Conservation (phyloP, 768 basidiomycete genomes). For the Hygrophorus pudorinus region DNA sequence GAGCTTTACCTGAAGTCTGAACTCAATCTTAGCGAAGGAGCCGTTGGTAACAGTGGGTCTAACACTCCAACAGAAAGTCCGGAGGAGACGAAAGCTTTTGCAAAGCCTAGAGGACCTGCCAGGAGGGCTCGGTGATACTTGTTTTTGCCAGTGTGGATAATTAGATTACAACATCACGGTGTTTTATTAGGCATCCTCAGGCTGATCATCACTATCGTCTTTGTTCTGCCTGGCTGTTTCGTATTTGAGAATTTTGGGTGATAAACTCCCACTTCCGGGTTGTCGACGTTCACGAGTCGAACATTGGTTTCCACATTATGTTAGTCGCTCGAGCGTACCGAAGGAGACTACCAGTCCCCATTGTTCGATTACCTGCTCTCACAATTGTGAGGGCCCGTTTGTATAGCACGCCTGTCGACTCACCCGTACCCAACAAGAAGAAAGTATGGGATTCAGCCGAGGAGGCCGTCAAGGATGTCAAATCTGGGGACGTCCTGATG, state of each 20-base stretch:
- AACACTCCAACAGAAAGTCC: conserved; percentile 6
- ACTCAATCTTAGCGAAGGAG: conserved; percentile 28
- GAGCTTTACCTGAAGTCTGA: conserved; percentile 52
- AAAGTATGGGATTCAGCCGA: conserved; percentile 82
- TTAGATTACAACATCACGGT: no score
- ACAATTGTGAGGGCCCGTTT: no score
- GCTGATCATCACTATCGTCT: no score
- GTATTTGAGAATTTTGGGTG: neutral
- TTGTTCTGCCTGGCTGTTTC: no score
- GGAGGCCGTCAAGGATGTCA: conserved; percentile 75
- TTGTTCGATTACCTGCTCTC: no score
- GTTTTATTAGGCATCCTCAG: no score
- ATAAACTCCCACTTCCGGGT: neutral
- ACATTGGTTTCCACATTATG: no score
- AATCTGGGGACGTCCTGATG: conserved; percentile 68
- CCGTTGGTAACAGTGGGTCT: conserved; percentile 4
- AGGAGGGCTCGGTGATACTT: conserved; percentile 33
- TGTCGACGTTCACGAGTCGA: no score
- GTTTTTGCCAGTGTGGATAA: no score
- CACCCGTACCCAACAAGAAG: conserved; percentile 24
- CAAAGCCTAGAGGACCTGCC: conserved; percentile 59
- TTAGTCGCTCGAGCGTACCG: no score
- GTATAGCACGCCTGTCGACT: conserved; percentile 17
- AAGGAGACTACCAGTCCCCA: neutral
- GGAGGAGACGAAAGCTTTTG: conserved; percentile 43